These are phyloP conservation scores for Antitrichia curtipendula DNA, from an alignment of 225 moss, liverwort and hornwort species.

Conservation along the genomic window DNA sequence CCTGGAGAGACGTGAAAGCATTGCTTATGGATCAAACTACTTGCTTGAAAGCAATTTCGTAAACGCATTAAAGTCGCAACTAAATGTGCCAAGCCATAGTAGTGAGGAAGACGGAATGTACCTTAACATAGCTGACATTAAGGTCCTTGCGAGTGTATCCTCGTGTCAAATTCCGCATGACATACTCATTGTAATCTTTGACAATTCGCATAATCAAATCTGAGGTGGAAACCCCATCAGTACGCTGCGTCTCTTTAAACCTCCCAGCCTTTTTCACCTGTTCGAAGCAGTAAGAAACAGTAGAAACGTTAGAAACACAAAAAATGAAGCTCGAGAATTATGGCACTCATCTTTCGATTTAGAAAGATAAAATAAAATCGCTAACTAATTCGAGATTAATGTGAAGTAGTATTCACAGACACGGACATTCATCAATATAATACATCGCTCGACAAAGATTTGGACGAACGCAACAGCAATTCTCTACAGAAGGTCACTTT, in stretches of 20 bases:
- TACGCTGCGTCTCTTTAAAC: slow-evolving; percentile 90
- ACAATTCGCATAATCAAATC: slow-evolving; percentile 98
- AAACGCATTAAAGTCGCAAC: not conserved
- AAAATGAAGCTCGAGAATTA: not conserved
- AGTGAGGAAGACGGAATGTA: not conserved
- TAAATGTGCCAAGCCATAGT: not conserved
- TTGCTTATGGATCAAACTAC: not conserved
- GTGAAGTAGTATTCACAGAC: not conserved
- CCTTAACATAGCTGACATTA: slow-evolving; percentile 98
- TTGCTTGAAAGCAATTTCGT: not conserved
- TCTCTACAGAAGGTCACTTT: not conserved
- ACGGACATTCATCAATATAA: not conserved
- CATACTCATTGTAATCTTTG: slow-evolving; percentile 97
- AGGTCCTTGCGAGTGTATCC: slow-evolving; percentile 96
- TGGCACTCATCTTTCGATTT: not conserved
- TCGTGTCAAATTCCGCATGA: slow-evolving; percentile 93
- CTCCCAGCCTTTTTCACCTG: slow-evolving; percentile 95
- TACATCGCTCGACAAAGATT: not conserved
- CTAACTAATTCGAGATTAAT: not conserved
- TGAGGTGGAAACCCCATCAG: slow-evolving; percentile 93
- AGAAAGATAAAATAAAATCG: not conserved
- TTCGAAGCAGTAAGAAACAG: not conserved
- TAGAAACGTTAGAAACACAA: not conserved
- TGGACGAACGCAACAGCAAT: not conserved
- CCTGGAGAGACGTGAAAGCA: slow-evolving; percentile 27